These are phyloP conservation scores for Deuterostichococcus epilithicus DNA, from an alignment of 139 green algal species.

Conservation along the genomic window DNA sequence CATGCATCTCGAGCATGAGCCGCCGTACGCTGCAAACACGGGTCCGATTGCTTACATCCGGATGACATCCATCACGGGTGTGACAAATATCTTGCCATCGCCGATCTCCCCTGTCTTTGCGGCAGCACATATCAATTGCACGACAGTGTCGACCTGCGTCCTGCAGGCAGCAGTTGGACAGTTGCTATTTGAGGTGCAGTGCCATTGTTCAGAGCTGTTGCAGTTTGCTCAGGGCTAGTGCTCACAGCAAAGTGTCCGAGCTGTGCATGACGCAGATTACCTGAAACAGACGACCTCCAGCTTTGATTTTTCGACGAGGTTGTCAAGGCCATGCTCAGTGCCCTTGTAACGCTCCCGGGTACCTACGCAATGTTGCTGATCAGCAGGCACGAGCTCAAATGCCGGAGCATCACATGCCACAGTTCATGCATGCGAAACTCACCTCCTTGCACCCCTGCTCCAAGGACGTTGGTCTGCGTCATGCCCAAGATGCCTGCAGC, in stretches of 20 bases:
- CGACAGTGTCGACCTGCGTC: constrained; percentile 70
- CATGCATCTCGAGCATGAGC: neutral
- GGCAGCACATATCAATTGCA: constrained; percentile 46
- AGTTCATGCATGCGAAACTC: constrained; percentile 2
- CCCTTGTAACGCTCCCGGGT: constrained; percentile 73
- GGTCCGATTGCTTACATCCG: constrained; percentile 47
- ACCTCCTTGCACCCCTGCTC: constrained; percentile 77
- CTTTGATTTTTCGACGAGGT: constrained; percentile 76
- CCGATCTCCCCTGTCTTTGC: constrained; percentile 84
- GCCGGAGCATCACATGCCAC: neutral
- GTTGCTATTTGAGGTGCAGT: neutral
- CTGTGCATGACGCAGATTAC: constrained; percentile 7
- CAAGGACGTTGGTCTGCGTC: constrained; percentile 64
- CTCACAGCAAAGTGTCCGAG: too few relatives aligned
- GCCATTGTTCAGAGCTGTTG: neutral
- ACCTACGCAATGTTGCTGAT: constrained; percentile 27
- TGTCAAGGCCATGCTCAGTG: constrained; percentile 59
- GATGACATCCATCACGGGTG: constrained; percentile 79
- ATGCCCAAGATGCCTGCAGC: constrained; percentile 68
- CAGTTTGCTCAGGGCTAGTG: neutral
- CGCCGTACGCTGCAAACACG: neutral
- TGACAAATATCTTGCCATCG: constrained; percentile 88
- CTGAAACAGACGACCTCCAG: constrained; percentile 66
- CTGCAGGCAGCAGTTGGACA: constrained; percentile 29
- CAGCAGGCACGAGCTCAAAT: neutral